A percentile compares a stretch with the other conserved stretches of the same genome.
Conservation (phyloP, 129 eudicot species). For the Lactuca sativa region DNA sequence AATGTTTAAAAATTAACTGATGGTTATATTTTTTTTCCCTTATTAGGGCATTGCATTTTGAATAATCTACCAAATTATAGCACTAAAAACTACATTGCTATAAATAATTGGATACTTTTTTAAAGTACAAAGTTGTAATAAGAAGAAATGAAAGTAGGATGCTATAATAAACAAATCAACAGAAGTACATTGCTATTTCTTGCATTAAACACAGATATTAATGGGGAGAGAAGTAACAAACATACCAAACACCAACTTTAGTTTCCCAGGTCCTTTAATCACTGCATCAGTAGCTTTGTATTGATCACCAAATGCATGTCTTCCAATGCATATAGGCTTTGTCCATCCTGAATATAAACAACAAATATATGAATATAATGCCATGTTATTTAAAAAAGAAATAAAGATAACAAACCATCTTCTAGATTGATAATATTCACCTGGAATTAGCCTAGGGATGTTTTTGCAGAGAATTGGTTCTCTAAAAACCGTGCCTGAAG, state of each 20-base stretch:
- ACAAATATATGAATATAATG: neutral
- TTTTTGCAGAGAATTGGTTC: slow-evolving; percentile 92
- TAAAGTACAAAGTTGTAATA: too few species aligned
- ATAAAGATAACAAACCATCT: neutral
- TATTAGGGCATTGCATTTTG: too few species aligned
- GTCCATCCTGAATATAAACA: slow-evolving; percentile 67
- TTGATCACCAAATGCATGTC: slow-evolving; percentile 99
- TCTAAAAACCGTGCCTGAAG: slow-evolving; percentile 86
- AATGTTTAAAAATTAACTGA: too few species aligned
- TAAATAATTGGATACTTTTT: too few species aligned
- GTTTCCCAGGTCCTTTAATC: slow-evolving; percentile 88
- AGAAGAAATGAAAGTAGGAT: too few species aligned
- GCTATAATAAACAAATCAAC: too few species aligned
- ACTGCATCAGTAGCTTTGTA: slow-evolving; percentile 90
- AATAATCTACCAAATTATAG: too few species aligned
- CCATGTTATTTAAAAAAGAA: neutral
- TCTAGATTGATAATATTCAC: slow-evolving; percentile 30
- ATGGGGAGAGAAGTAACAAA: neutral
- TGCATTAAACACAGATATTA: too few species aligned
- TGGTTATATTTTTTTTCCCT: too few species aligned
- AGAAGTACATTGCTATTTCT: too few species aligned
- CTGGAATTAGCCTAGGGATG: slow-evolving; percentile 80
- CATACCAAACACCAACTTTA: slow-evolving; percentile 80
- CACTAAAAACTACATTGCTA: too few species aligned
- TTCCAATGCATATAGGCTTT: slow-evolving; percentile 94